Conservation (phyloP, 352 stramenopile species). For the Blastocystis sp. region DNA sequence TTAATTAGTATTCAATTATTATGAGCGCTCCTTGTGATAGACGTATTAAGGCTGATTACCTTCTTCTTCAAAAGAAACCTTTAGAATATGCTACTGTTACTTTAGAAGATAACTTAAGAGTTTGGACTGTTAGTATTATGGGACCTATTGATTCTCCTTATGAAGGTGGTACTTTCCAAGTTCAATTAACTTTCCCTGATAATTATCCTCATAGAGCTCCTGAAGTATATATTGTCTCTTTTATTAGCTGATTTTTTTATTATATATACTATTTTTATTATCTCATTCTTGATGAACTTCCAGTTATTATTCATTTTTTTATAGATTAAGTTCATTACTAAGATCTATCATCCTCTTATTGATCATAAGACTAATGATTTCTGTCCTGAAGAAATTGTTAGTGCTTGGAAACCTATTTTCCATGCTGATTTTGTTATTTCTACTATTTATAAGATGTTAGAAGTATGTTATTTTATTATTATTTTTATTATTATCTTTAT, state of each 20-base stretch:
- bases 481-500: too few relatives aligned
- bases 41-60: too few relatives aligned
- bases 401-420: constrained; percentile 28
- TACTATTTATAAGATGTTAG: constrained; percentile 32
- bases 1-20: too few relatives aligned
- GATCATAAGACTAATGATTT: constrained; percentile 33
- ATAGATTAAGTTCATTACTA: constrained; percentile 28
- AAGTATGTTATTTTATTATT: too few relatives aligned
- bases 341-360: constrained; percentile 35
- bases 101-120: background rate
- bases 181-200: constrained; percentile 26
- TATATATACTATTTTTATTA: too few relatives aligned
- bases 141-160: constrained; percentile 32
- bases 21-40: too few relatives aligned
- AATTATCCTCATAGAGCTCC: constrained; percentile 32
- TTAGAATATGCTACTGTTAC: constrained; percentile 32
- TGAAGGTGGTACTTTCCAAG: constrained; percentile 32
- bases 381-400: constrained; percentile 31
- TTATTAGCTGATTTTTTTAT: too few relatives aligned
- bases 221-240: too few relatives aligned
- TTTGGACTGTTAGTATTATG: constrained; percentile 15
- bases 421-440: constrained; percentile 19
- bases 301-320: background rate
- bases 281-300: too few relatives aligned
- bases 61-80: constrained; percentile 35